Evolutionary conservation across 2,329 filamentous ascomycete species (phyloP).

Genomic region (Talaromyces sp.): DNA sequence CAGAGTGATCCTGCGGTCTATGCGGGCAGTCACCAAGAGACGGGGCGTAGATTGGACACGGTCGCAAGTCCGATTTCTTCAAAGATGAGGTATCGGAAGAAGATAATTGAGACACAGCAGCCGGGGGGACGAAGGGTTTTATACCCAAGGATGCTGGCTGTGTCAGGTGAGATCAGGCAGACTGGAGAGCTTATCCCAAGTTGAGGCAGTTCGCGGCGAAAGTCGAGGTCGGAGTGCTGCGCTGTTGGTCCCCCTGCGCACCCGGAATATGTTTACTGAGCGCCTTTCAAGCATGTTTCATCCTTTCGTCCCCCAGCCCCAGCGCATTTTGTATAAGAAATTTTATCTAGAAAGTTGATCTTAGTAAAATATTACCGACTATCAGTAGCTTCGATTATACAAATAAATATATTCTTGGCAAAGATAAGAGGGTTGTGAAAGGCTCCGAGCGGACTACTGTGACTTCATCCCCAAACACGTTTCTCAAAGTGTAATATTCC

Average conservation of each 20-base stretch:
- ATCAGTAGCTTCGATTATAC: too few species aligned
- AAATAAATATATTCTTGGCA: too few species aligned
- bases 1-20: slow-evolving; percentile 2
- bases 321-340: too few species aligned
- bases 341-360: too few species aligned
- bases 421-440: too few species aligned
- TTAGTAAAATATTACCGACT: too few species aligned
- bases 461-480: too few species aligned
- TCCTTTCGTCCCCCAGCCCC: too few species aligned
- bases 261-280: slow-evolving; percentile 2
- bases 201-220: slow-evolving; percentile 13
- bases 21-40: slow-evolving; percentile 18
- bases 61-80: slow-evolving; percentile 3
- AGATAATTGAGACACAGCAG: not conserved
- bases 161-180: slow-evolving; percentile 10
- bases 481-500: too few species aligned
- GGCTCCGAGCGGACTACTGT: too few species aligned
- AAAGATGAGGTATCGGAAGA: slow-evolving; percentile 1
- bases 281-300: too few species aligned
- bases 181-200: slow-evolving; percentile 8
- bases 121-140: not conserved
- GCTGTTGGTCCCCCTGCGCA: slow-evolving; percentile 8
- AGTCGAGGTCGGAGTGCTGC: slow-evolving; percentile 15
- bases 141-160: slow-evolving; percentile 8
- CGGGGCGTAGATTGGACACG: slow-evolving; percentile 1